Conservation (phyloP, 768 basidiomycete genomes). For the Boletus rufocinnamomeus region DNA sequence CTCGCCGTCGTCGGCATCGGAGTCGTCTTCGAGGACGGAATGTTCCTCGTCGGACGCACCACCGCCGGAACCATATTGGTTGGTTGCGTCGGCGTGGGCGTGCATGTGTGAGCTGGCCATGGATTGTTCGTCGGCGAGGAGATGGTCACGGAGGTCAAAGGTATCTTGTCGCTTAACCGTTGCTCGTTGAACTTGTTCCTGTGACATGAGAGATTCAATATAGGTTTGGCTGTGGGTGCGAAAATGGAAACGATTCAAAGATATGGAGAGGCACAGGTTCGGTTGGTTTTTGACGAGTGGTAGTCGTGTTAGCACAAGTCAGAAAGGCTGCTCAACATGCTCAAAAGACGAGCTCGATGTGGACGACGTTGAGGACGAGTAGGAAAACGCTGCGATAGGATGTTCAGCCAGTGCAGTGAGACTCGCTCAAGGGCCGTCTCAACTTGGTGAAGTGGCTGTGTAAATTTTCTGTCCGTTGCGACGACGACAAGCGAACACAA, state of each 20-base stretch:
- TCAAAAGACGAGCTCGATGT: conserved; percentile 17
- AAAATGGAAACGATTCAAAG: conserved; percentile 3
- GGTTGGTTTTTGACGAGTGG: not conserved
- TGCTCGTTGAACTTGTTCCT: conserved; percentile 26
- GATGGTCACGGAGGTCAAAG: conserved; percentile 70
- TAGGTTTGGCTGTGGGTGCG: not conserved
- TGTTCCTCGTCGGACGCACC: conserved; percentile 71
- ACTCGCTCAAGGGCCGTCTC: no score
- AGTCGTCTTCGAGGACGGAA: conserved; percentile 85
- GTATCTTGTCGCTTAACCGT: conserved; percentile 54
- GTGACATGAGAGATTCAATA: conserved; percentile 27
- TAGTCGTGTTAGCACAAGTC: not conserved
- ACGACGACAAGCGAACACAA: not conserved
- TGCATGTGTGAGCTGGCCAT: conserved; percentile 47
- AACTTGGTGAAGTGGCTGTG: conserved; percentile 22
- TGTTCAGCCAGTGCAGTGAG: not conserved
- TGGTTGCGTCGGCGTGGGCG: conserved; percentile 49
- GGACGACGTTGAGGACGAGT: conserved; percentile 10
- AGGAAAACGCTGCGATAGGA: not conserved
- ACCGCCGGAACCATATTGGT: conserved; percentile 35
- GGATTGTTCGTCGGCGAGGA: conserved; percentile 53
- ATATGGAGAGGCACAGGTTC: not conserved
- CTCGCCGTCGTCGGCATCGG: conserved; percentile 70
- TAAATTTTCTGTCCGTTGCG: not conserved
- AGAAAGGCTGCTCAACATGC: conserved; percentile 19